Base-by-base conservation (phyloP, 192 early-diverging fungal genomes). In the Radiomyces spectabilis region DNA sequence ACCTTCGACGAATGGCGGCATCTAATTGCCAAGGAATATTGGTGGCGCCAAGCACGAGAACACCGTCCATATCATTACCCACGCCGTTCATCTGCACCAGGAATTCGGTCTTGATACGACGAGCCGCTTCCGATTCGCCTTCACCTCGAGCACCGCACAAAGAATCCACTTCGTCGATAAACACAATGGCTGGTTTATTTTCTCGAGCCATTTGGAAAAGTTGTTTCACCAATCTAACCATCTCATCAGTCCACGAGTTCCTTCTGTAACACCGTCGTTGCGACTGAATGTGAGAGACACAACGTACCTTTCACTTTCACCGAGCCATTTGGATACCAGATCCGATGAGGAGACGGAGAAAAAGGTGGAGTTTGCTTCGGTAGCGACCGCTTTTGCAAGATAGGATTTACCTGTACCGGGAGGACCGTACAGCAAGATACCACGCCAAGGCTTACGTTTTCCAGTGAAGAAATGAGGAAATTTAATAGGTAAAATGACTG, bases 301-400 rank as follows among this genome's bases (percentile, higher is more conserved):
- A 12, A 5, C 46, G 42, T 53, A 78, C 85, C 89, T 73, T 69
- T 98, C 96, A 77, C 85, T 86, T 69, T 99, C 95, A 41, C 96
- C 95, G 88, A 99, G 97, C 94, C 94, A 99, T 76, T 97, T 99
- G 65, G 85, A 88, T n/a, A 99, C 95, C 44, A 99, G 75, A 71
- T 99, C 96, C 3, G 95, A 95, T 3, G 94, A 97, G 10, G 91
- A 94, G 18, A 99, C 89, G 12, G 94, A 89, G 51, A 97, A 96
- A 60, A 99, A 99, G 15, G 93, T 95, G 3, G 93, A 86, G 47
- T 93, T 82, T 32, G 95, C 93, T 63, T 99, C 96, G 1, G 96
- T 99, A 2, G 96, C 96, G 22, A 99, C 92, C 0, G 96, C 96
- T 63, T 97, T 97, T 30, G 95, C 96, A 19, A 99, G 71, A 60